A percentile compares a stretch with the other conserved stretches of the same genome.
Evolutionary conservation across 2,329 filamentous ascomycete genomes (phyloP).

Genomic region (Ceratocystis ficicola): DNA sequence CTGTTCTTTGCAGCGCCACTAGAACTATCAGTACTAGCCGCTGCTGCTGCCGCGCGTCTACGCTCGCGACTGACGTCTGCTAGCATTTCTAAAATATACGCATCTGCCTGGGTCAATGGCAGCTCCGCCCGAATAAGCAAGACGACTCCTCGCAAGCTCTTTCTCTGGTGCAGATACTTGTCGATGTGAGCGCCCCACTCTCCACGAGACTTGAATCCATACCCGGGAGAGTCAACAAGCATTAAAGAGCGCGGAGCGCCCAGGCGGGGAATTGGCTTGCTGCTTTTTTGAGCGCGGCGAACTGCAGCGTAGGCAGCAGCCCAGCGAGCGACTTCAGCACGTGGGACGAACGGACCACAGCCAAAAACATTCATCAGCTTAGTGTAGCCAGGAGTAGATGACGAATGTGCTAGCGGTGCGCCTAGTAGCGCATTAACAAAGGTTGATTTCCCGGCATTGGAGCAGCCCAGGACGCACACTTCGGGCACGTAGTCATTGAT

Average conservation of each 20-base stretch:
- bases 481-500: conserved; percentile 44
- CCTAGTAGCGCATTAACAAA: conserved; percentile 72
- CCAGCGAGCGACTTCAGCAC: conserved; percentile 14
- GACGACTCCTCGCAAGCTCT: conserved; percentile 40
- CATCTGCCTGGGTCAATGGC: conserved; percentile 38
- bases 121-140: conserved; percentile 44
- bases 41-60: background rate
- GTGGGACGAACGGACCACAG: conserved; percentile 34
- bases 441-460: conserved; percentile 81
- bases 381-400: conserved; percentile 41
- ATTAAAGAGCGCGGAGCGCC: conserved; percentile 36
- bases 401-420: conserved; percentile 37
- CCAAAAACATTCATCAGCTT: conserved; percentile 45
- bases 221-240: conserved; percentile 42
- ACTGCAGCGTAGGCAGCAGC: background rate
- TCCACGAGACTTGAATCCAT: conserved; percentile 36
- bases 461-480: conserved; percentile 71
- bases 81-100: conserved; percentile 37
- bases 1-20: background rate
- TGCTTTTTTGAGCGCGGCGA: conserved; percentile 11
- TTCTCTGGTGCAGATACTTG: conserved; percentile 39
- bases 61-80: conserved; percentile 33
- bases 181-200: conserved; percentile 43
- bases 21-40: background rate
- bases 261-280: conserved; percentile 22